Base-by-base conservation (phyloP, 1,139 yeast genomes). In the Candida labiduridarum region DNA sequence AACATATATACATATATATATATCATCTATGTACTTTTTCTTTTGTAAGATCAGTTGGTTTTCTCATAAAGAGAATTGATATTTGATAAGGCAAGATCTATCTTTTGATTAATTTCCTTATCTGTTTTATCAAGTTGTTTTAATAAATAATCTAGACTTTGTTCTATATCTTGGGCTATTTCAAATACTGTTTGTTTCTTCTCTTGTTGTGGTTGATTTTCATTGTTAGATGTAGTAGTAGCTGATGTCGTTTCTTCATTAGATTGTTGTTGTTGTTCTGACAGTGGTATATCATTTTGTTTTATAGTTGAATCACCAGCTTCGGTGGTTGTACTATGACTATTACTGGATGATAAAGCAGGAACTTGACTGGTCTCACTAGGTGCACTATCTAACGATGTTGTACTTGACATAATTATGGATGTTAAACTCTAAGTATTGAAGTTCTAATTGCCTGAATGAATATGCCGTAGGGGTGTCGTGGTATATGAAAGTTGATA, bases 91-190 rank as follows among this genome's bases (percentile, higher is more conserved):
- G 74, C 57, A 43, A 50, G 50, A 8, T 70, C 70, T 44, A 75
- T 57, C 49, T 68, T 64, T 10, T 57, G 55, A 22, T 61, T 62
- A 8, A 74, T 58, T 27, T 70, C 76, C 11, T 52, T 52, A 44
- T 75, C 74, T 38, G 68, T 65, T 36, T 59, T 56, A 0, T 68
- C 70, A 4, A 72, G 50, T 27, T 52, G 40, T 6, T 56, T 56
- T 18, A 73, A 61, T 7, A 80, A 61, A 5, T 64, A 66, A 35
- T 70, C 63, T 18, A 82, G 56, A 45, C 71, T 67, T 10, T 62
- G 62, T 55, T 82, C 84, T 22, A 83, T 72, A 19, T 71, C 78
- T 49, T 73, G 74, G 0, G 84, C 81, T 16, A 82, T 67, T 45
- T 83, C 86, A 54, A 80, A 77, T 2, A 81, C 75, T 1, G 84